phyloP scores from a whole-genome alignment of 768 basidiomycete species.

The Dacryopinax primogenitus region DNA sequence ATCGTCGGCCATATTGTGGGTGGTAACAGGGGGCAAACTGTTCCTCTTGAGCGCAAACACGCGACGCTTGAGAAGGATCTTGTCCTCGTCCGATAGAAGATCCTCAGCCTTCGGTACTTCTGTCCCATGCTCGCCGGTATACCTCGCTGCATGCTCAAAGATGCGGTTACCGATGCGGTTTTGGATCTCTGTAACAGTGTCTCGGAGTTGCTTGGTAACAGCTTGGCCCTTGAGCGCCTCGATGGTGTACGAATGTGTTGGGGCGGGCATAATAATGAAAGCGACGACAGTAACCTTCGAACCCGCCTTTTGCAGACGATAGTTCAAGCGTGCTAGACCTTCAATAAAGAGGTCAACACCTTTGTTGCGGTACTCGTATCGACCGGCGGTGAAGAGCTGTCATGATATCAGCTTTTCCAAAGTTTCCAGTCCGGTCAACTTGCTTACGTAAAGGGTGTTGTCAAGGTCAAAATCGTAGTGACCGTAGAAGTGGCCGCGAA shows the following conservation, averaged over 20 bases:
- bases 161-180: conserved; percentile 81
- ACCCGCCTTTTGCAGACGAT: conserved; percentile 45
- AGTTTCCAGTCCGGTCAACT: too few relatives aligned
- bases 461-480: conserved; percentile 94
- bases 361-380: conserved; percentile 98
- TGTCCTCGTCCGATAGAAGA: conserved; percentile 82
- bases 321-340: conserved; percentile 74
- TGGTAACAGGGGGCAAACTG: conserved; percentile 89
- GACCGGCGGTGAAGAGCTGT: conserved; percentile 98
- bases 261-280: conserved; percentile 97
- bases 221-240: conserved; percentile 96
- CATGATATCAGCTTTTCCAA: too few relatives aligned
- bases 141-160: conserved; percentile 88
- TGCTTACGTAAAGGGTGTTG: conserved; percentile 69
- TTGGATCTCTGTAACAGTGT: conserved; percentile 92
- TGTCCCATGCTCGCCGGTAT: conserved; percentile 71
- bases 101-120: conserved; percentile 57
- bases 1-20: conserved; percentile 98
- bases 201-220: conserved; percentile 89
- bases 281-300: conserved; percentile 82
- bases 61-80: conserved; percentile 84
- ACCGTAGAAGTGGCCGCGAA: conserved; percentile 96
- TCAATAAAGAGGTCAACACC: conserved; percentile 99
- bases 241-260: conserved; percentile 91
- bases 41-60: conserved; percentile 93